Base-by-base conservation (phyloP, 495 filamentous ascomycete species). In the Penicillium cosmopolitanum region DNA sequence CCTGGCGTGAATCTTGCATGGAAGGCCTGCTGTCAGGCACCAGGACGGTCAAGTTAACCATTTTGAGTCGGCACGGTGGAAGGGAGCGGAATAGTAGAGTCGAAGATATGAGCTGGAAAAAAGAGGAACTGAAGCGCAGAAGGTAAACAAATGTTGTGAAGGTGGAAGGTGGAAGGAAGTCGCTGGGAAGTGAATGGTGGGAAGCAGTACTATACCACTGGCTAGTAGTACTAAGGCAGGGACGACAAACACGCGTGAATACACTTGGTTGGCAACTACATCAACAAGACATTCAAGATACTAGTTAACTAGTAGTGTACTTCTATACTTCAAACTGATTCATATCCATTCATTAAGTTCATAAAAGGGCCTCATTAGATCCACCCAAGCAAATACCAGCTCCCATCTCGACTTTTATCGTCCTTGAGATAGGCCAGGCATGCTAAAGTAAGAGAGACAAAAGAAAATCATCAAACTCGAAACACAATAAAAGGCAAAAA, bases 381-480 rank as follows among this genome's bases (percentile, higher is more conserved):
- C 46, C 11, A 25, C 5, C 10, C 10, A 13, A 28, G 46, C 46
- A 48, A 31, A 28, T 48, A 48, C 23, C 18, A 48, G 23, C 46
- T 28, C 46, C 46, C 46, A 28, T 48, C 46, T 48, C 46, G 46
- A 48, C 46, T 0, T 28, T 25, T 4, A 25, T 48, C 21, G 46
- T 11, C 23, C 42, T 44, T 44, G 42, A 56, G 38, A 40, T 38
- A 34, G 52, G 38, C 53, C 51, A 53, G 47, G 57, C 50, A 48
- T 56, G 56, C 54, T 57, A 64, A 64, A 54, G 21, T 4, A 59
- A 58, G 61, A 57, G 38, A 63, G 62, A 67, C 61, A 70, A 69
- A 69, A 44, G 65, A 63, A 65, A 66, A 66, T 67, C 62, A 73
- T 70, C 47, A 67, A 56, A 23, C 28, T 36, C 21, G 62, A 31